Conservation (phyloP, 331 rosid genomes). For the Spiraea crenata region DNA sequence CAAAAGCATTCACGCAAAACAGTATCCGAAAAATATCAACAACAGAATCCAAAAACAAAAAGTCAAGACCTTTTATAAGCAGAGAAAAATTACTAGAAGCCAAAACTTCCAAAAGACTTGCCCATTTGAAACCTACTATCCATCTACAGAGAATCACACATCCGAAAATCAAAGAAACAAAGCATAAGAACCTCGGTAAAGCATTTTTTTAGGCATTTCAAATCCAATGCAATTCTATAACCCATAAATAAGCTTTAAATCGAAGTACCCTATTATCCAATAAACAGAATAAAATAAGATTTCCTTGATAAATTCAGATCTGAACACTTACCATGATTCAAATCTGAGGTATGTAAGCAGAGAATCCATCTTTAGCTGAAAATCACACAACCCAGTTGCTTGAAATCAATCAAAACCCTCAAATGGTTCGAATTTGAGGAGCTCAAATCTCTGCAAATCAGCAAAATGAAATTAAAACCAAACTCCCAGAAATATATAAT, state of each 20-base stretch:
- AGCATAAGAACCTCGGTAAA: conserved; percentile 14
- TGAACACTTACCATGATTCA: conserved; percentile 55
- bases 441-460: conserved; percentile 21
- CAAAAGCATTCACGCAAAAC: not conserved
- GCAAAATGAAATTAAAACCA: conserved; percentile 28
- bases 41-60: not conserved
- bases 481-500: not conserved
- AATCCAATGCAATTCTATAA: conserved; percentile 44
- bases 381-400: conserved; percentile 42
- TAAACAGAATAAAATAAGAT: not conserved
- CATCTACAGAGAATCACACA: conserved; percentile 5
- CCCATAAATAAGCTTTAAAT: conserved; percentile 9
- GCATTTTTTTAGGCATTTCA: conserved; percentile 23
- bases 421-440: conserved; percentile 20
- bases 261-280: conserved; percentile 18
- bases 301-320: conserved; percentile 58
- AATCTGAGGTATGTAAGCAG: conserved; percentile 32
- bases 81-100: not conserved
- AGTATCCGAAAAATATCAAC: not conserved
- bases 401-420: conserved; percentile 29
- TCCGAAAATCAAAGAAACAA: conserved; percentile 7
- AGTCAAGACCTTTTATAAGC: conserved; percentile 1
- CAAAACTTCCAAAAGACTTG: conserved; percentile 1
- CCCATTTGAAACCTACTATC: conserved; percentile 9
- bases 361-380: conserved; percentile 40